A percentile compares a stretch with the other conserved stretches of the same genome.
phyloP scores from a whole-genome alignment of 441 rosid genomes.

The Populus hybrid region DNA sequence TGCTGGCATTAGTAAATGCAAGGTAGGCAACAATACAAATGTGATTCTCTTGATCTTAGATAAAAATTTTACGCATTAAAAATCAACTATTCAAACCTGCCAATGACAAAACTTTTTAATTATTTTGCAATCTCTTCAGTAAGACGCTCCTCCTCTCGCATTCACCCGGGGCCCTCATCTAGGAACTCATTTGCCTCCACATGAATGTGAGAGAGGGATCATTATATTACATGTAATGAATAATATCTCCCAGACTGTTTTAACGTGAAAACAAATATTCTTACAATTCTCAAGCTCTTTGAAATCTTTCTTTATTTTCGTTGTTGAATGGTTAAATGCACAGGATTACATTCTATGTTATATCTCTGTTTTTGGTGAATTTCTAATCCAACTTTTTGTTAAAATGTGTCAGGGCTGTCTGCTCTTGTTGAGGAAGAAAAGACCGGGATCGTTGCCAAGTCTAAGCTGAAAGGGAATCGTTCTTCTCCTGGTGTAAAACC shows the following conservation, averaged over 20 bases:
- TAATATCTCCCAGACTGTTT: neutral
- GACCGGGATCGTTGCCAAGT: constrained; percentile 37
- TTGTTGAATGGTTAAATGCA: neutral
- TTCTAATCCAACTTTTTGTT: constrained; percentile 16
- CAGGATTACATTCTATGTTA: constrained; percentile 8
- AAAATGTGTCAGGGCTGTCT: constrained; percentile 53
- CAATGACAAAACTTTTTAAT: neutral
- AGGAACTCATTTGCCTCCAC: neutral
- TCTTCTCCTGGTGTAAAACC: constrained; percentile 46
- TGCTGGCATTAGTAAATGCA: neutral
- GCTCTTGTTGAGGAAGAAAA: constrained; percentile 61
- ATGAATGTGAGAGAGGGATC: neutral
- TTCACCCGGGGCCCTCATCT: neutral
- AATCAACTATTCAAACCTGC: neutral
- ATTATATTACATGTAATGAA: neutral
- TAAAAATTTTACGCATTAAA: neutral
- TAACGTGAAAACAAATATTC: neutral
- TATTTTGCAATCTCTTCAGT: too few relatives aligned
- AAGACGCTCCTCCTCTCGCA: neutral
- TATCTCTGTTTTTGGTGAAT: neutral
- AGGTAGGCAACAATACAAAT: neutral
- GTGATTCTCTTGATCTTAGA: neutral
- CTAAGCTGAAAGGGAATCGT: constrained; percentile 46
- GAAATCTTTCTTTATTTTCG: neutral
- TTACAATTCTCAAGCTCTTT: neutral